Conservation (phyloP, 78 protist genomes). For the Dictyostelium brefeldianum region DNA sequence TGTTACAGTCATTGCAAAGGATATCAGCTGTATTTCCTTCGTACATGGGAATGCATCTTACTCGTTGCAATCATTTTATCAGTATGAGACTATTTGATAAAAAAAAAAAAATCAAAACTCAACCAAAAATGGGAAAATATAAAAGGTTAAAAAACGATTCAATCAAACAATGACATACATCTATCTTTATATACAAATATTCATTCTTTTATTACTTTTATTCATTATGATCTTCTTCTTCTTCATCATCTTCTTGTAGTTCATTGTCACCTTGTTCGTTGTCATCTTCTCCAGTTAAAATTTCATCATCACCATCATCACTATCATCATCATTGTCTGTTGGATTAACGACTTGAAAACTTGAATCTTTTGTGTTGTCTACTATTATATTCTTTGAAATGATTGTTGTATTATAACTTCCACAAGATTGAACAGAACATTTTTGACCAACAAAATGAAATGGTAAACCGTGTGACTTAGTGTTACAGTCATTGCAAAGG, state of each 20-base stretch:
- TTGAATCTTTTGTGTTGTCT: constrained; percentile 9
- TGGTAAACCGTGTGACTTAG: background rate
- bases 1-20: constrained; percentile 84
- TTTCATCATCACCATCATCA: constrained; percentile 17
- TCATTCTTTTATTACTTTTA: no score
- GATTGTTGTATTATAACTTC: constrained; percentile 76
- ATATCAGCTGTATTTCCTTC: constrained; percentile 25
- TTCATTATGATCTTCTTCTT: background rate
- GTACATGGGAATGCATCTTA: constrained; percentile 85
- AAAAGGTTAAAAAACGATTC: no score
- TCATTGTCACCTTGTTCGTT: background rate
- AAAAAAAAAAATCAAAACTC: no score
- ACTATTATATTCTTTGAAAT: constrained; percentile 17
- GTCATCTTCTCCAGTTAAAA: background rate
- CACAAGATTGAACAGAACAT: constrained; percentile 46
- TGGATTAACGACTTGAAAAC: background rate
- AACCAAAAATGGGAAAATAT: no score
- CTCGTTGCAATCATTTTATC: constrained; percentile 34
- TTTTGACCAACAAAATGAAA: constrained; percentile 81
- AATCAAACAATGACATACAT: no score
- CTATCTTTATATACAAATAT: no score
- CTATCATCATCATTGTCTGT: constrained; percentile 2
- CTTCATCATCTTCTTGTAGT: constrained; percentile 1
- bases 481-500: constrained; percentile 84
- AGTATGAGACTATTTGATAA: constrained; percentile 2